Conservation (phyloP, 2,329 filamentous ascomycete genomes). For the Hypoxylon sp. region DNA sequence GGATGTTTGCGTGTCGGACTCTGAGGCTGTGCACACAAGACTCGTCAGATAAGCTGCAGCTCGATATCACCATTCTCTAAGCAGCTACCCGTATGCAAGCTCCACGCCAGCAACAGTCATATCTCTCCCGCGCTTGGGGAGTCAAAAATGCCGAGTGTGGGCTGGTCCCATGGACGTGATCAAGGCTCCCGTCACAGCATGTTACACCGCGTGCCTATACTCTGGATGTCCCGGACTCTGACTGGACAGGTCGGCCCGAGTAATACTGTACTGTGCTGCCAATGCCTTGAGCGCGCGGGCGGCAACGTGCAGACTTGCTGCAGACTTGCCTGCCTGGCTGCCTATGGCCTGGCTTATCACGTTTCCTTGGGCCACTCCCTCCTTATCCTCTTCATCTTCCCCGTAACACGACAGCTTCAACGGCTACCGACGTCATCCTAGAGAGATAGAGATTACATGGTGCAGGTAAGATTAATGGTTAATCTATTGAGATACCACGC, state of each 20-base stretch:
- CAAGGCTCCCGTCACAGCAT: constrained; percentile 13
- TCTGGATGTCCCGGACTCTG: constrained; percentile 10
- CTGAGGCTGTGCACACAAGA: constrained; percentile 20
- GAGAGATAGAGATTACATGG: neutral
- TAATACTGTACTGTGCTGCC: neutral
- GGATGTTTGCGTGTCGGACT: neutral
- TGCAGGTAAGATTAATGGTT: no score
- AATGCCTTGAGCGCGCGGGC: constrained; percentile 27
- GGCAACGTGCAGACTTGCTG: constrained; percentile 28
- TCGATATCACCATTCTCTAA: constrained; percentile 18
- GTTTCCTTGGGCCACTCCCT: constrained; percentile 7
- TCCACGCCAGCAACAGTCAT: constrained; percentile 7
- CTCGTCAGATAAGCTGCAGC: constrained; percentile 2
- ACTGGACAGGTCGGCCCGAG: constrained; percentile 34
- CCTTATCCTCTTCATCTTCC: no score
- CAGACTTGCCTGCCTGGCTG: no score
- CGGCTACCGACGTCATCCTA: constrained; percentile 25
- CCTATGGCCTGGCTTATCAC: constrained; percentile 25
- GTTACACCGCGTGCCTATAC: constrained; percentile 29
- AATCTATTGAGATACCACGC: constrained; percentile 9
- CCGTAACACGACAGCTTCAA: constrained; percentile 3
- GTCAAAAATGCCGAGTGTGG: constrained; percentile 15
- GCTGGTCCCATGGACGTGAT: constrained; percentile 3
- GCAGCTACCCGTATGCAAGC: constrained; percentile 17
- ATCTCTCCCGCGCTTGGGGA: constrained; percentile 9